Evolutionary conservation across 2,329 filamentous ascomycete genomes (phyloP).

Genomic region (Fusarium fracticaudum): DNA sequence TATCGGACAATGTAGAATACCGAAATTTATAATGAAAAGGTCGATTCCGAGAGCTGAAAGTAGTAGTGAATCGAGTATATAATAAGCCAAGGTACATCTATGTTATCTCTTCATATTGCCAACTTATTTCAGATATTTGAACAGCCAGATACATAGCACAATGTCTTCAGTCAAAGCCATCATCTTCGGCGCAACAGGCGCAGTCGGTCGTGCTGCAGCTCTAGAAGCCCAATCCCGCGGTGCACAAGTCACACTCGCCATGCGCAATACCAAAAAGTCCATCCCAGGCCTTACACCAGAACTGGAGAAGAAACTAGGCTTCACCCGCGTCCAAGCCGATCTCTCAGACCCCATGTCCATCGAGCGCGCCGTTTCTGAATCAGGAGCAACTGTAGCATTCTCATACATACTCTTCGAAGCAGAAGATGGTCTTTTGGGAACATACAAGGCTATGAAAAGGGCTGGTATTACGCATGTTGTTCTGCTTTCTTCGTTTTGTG

Average conservation of each 20-base stretch:
- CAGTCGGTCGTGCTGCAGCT: slow-evolving; percentile 14
- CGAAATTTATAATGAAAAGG: not conserved
- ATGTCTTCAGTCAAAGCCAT: slow-evolving; percentile 16
- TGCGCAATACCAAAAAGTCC: slow-evolving; percentile 6
- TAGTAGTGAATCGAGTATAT: not conserved
- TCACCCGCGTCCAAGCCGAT: slow-evolving; percentile 16
- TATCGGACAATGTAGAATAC: not conserved
- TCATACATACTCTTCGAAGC: slow-evolving; percentile 10
- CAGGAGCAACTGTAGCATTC: slow-evolving; percentile 10
- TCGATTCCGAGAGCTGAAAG: not conserved
- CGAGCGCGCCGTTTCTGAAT: not conserved
- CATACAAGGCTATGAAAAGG: slow-evolving; percentile 5
- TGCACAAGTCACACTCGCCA: slow-evolving; percentile 6
- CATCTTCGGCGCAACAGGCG: slow-evolving; percentile 21
- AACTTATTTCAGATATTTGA: too few relatives aligned
- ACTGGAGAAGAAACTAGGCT: not conserved
- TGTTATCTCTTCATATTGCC: not conserved
- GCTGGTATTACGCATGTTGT: slow-evolving; percentile 14
- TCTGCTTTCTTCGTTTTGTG: not conserved
- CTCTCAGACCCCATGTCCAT: slow-evolving; percentile 12
- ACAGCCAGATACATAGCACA: not conserved
- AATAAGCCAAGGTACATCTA: not conserved
- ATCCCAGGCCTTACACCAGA: slow-evolving; percentile 1
- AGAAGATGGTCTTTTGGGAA: not conserved
- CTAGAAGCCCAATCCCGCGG: slow-evolving; percentile 15